Percentiles rank a stretch among this genome's conserved stretches.
These are phyloP conservation scores for Cylindrodendrum hubeiense DNA, from an alignment of 2,329 filamentous ascomycete species.

Conservation along the genomic window DNA sequence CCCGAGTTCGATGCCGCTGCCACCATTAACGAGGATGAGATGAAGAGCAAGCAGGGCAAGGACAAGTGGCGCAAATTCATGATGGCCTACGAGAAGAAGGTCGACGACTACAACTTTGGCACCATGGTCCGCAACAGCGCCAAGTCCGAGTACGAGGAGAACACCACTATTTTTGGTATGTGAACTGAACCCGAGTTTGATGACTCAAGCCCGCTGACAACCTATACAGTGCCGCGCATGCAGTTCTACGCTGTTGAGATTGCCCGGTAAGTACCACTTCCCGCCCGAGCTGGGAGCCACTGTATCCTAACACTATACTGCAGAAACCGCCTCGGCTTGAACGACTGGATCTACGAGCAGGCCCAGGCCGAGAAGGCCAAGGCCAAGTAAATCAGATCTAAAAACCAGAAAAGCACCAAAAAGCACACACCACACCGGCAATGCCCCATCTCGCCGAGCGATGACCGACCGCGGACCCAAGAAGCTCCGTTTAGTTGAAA, in stretches of 20 bases:
- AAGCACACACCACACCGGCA: neutral
- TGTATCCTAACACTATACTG: slow-evolving; percentile 53
- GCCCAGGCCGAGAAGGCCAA: slow-evolving; percentile 70
- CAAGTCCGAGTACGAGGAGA: slow-evolving; percentile 86
- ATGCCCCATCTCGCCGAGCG: slow-evolving; percentile 11
- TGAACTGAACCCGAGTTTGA: neutral
- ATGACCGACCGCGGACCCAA: neutral
- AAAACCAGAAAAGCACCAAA: slow-evolving; percentile 9
- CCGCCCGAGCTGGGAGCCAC: neutral
- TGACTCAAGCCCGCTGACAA: neutral
- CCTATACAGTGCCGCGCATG: slow-evolving; percentile 63
- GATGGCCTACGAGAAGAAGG: slow-evolving; percentile 90
- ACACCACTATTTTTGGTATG: slow-evolving; percentile 90
- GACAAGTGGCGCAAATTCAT: slow-evolving; percentile 95
- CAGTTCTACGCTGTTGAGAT: slow-evolving; percentile 69
- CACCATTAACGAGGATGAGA: slow-evolving; percentile 88
- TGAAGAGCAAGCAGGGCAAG: slow-evolving; percentile 98
- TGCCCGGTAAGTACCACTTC: slow-evolving; percentile 50
- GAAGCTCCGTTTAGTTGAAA: neutral
- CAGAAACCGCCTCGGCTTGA: slow-evolving; percentile 88
- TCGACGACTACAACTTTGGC: slow-evolving; percentile 99
- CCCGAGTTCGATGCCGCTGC: slow-evolving; percentile 89
- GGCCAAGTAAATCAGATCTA: slow-evolving; percentile 35
- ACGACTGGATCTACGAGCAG: slow-evolving; percentile 97
- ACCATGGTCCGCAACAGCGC: slow-evolving; percentile 87